Evolutionary conservation across 192 early-diverging fungal genomes (phyloP), one percentile per base, ranked within the genome.

Genomic region (Mortierella alpina): DNA sequence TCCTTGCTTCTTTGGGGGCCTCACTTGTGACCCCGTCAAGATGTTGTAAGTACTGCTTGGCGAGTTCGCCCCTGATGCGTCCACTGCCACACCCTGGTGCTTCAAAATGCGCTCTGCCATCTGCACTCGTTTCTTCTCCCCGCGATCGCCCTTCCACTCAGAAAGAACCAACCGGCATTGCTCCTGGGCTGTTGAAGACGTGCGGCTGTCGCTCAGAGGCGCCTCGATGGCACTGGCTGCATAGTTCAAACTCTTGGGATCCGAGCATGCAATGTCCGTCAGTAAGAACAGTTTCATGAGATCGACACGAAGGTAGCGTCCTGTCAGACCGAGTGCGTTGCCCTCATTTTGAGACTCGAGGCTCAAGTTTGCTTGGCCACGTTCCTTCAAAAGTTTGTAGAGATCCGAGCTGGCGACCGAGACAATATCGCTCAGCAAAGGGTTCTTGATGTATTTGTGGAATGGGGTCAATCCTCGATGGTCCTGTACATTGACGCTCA

Each of bases 361-460:
- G 13, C 59, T 62, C 8, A 80, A n/a, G 20, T 58, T 72, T 12
- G 77, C 77, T 40, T 58, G 46, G n/a, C 77, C 77, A 46, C 57
- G 60, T 3, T 80, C 77, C 4, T 70, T 63, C 70, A 80, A 40
- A 2, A 80, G 66, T 11, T 53, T 68, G n/a, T 72, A 80, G 4
- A 80, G 59, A 20, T 80, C 77, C 2, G 77, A 80, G 50, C 52
- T 65, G 1, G 70, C 77, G 5, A 80, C 77, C 7, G 77, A 80
- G 15, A 59, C n/a, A 13, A 80, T 80, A 14, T 41, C 77, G 22
- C 77, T 80, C 40, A 80, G 49, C 23, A 68, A 13, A 22, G 69
- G 53, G 47, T 80, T 80, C 55, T 80, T 80, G 70, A 80, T 67
- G 31, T 72, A 80, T 60, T 80, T 80, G 66, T 80, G 77, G 53